These are phyloP conservation scores for Xerocomellus amylosporus DNA, from an alignment of 768 basidiomycete genomes.

Conservation along the genomic window DNA sequence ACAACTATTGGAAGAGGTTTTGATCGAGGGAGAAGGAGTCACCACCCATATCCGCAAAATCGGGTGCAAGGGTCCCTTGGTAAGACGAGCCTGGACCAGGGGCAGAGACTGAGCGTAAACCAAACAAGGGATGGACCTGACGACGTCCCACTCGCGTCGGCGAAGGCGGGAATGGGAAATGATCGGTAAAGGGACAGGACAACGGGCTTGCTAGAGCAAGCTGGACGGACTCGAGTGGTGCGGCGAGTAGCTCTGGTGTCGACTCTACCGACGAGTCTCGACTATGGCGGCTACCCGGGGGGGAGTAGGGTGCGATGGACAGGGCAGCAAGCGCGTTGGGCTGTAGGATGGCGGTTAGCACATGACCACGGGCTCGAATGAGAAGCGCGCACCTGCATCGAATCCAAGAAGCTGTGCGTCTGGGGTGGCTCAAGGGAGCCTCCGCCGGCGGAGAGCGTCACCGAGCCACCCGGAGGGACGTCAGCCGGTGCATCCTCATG, in stretches of 20 bases:
- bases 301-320: conserved; percentile 55
- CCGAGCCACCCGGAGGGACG: conserved; percentile 23
- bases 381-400: conserved; percentile 24
- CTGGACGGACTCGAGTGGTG: conserved; percentile 40
- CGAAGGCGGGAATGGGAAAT: conserved; percentile 23
- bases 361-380: neutral
- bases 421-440: conserved; percentile 38
- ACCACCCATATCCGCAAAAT: conserved; percentile 40
- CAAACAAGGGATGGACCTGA: conserved; percentile 30
- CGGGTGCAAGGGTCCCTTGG: conserved; percentile 34
- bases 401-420: conserved; percentile 25
- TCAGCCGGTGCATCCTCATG: conserved; percentile 20
- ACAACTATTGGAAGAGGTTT: conserved; percentile 47
- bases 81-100: conserved; percentile 29
- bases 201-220: conserved; percentile 38
- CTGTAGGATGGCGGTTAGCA: conserved; percentile 28
- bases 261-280: conserved; percentile 53
- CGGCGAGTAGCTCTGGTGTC: conserved; percentile 46
- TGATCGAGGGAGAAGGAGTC: conserved; percentile 42
- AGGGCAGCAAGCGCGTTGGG: conserved; percentile 51
- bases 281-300: conserved; percentile 39
- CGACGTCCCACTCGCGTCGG: conserved; percentile 22
- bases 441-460: conserved; percentile 37
- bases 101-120: conserved; percentile 45
- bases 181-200: conserved; percentile 37